A percentile compares a stretch with the other conserved stretches of the same genome.
phyloP scores from a whole-genome alignment of 148 eudicot species.

The Cornus controversa region DNA sequence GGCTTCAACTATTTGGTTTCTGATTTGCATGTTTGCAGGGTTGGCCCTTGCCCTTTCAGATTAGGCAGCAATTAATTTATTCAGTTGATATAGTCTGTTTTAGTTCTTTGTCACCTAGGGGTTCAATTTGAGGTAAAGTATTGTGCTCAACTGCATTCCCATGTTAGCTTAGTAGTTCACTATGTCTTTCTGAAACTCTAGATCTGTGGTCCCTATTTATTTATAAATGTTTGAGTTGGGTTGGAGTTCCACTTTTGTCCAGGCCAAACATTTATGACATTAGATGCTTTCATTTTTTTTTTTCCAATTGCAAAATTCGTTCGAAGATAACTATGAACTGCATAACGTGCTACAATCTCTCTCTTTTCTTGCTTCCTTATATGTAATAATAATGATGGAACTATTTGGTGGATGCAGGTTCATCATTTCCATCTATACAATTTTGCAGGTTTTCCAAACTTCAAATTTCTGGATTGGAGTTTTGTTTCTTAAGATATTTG shows the following conservation, averaged over 20 bases:
- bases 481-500: too few relatives aligned
- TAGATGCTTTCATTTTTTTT: neutral
- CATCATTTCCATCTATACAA: neutral
- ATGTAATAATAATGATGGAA: neutral
- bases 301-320: neutral
- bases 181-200: neutral
- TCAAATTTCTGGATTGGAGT: neutral
- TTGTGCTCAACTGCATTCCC: neutral
- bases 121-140: neutral
- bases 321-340: neutral
- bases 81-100: neutral
- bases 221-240: neutral
- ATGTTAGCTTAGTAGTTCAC: neutral
- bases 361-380: neutral
- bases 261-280: neutral
- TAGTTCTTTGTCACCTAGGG: neutral
- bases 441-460: neutral
- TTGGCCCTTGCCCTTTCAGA: neutral
- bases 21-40: neutral
- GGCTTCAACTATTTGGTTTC: neutral
- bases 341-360: neutral
- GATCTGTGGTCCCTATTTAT: neutral
- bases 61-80: too few relatives aligned
- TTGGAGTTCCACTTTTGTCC: neutral
- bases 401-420: neutral